Evolutionary conservation across 1,284 basidiomycete genomes (phyloP).

Genomic region (Boletus hoseneyae): DNA sequence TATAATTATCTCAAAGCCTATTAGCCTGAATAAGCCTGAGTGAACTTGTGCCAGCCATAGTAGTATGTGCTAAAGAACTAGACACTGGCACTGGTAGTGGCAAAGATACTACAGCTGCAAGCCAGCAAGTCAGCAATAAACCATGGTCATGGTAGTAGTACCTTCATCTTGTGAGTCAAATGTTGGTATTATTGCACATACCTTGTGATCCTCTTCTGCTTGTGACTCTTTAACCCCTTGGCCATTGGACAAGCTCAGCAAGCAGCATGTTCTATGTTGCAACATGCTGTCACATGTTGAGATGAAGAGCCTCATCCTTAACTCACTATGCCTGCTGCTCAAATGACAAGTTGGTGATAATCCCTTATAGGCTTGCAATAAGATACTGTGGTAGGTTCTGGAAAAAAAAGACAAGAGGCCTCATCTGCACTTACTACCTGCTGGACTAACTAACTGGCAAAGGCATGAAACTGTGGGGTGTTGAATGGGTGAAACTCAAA

Average conservation of each 20-base stretch:
- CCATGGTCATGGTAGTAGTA: too few relatives aligned
- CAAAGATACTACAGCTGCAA: too few relatives aligned
- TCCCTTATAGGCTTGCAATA: conserved; percentile 6
- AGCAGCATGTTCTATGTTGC: conserved; percentile 2
- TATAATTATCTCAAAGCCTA: too few relatives aligned
- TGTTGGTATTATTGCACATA: too few relatives aligned
- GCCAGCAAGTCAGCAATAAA: too few relatives aligned
- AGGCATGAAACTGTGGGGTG: conserved; percentile 16
- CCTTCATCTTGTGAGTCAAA: too few relatives aligned
- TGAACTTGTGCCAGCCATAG: too few relatives aligned
- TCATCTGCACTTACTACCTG: conserved; percentile 17
- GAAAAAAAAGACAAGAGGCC: conserved; percentile 12
- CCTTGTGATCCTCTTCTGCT: too few relatives aligned
- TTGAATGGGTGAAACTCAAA: conserved; percentile 23
- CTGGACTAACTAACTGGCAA: conserved; percentile 13
- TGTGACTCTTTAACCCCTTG: not conserved
- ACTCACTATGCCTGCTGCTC: conserved; percentile 8
- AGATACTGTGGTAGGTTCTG: conserved; percentile 16
- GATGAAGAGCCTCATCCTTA: conserved; percentile 1
- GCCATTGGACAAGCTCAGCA: not conserved
- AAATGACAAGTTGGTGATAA: conserved; percentile 6
- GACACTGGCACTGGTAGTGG: too few relatives aligned
- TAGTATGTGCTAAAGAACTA: too few relatives aligned
- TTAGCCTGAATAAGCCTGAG: too few relatives aligned
- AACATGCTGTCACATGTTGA: conserved; percentile 1